These are phyloP conservation scores for Saitozyma sp. DNA, from an alignment of 768 basidiomycete genomes.

Conservation along the genomic window DNA sequence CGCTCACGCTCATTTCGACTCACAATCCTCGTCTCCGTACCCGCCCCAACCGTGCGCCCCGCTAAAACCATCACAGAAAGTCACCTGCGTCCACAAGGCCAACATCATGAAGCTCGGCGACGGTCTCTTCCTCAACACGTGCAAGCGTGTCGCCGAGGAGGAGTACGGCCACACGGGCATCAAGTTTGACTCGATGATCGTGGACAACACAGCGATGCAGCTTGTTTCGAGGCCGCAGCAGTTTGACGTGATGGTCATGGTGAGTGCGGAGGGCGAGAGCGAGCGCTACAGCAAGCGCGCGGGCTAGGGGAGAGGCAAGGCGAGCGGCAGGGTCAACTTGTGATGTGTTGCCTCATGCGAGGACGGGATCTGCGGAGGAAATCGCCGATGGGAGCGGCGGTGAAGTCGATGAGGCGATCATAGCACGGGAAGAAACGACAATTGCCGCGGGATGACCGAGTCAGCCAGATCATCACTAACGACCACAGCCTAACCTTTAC, in stretches of 20 bases:
- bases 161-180: conserved; percentile 90
- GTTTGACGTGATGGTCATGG: conserved; percentile 99
- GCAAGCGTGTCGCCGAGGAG: conserved; percentile 84
- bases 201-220: conserved; percentile 99
- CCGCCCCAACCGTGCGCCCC: neutral
- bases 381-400: no score
- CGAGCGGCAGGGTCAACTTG: no score
- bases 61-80: conserved; percentile 65
- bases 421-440: no score
- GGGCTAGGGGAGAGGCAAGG: no score
- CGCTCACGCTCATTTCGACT: no score
- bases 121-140: conserved; percentile 97
- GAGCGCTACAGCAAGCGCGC: no score
- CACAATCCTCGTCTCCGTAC: no score
- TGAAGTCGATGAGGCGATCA: neutral
- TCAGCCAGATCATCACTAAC: conserved; percentile 7
- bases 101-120: conserved; percentile 99
- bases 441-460: neutral
- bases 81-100: conserved; percentile 99
- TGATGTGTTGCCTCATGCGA: neutral
- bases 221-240: conserved; percentile 92
- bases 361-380: neutral
- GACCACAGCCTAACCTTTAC: conserved; percentile 57
- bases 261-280: conserved; percentile 60
- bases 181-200: conserved; percentile 95